Evolutionary conservation across 306 rosid species (phyloP), one percentile per base, ranked within the genome.

Genomic region (Geum urbanum): DNA sequence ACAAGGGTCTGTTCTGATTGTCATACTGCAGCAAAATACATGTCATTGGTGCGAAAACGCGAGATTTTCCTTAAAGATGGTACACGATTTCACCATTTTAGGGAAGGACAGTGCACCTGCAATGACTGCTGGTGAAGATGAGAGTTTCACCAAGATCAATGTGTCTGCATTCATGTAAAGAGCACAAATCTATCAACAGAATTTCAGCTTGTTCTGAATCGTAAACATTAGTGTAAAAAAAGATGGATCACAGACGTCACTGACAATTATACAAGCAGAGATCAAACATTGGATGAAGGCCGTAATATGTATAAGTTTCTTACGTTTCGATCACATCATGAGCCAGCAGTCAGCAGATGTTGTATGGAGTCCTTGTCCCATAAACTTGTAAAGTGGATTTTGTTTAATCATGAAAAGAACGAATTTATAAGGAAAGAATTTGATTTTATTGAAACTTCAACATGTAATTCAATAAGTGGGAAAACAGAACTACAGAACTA

Each of bases 81-180:
- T 51, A 71, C 81, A 11, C 87, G 92, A 60, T 89, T 85, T 72
- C 92, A 89, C 83, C 92, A 85, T 83, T 86, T 86, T 50, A 64
- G 55, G 63, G 77, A 78, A 47, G 92, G 96, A 72, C 73, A 83
- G 67, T 86, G 90, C 37, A 78, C 84, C 66, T 89, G 96, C 68
- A 85, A 86, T 40, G 96, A 85, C 76, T 20, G 74, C 69, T 86
- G 92, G 96, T 85, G 67, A 63, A 10, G 39, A 55, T 35, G 37
- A 37, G 60, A 61, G 9, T 19, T 35, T 32, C 2, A 0, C 67
- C 6, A 12, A 5, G 19, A 18, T 1, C 18, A 15, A 6, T 48
- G 63, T 32, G 37, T 32, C 4, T 32, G 5, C 8, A 19, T 14
- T 12, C 24, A 49, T 50, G 45, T 5, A 14, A 10, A 50, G 13